phyloP scores from a whole-genome alignment of 2,329 filamentous ascomycete genomes.

The Cercospora sesami region DNA sequence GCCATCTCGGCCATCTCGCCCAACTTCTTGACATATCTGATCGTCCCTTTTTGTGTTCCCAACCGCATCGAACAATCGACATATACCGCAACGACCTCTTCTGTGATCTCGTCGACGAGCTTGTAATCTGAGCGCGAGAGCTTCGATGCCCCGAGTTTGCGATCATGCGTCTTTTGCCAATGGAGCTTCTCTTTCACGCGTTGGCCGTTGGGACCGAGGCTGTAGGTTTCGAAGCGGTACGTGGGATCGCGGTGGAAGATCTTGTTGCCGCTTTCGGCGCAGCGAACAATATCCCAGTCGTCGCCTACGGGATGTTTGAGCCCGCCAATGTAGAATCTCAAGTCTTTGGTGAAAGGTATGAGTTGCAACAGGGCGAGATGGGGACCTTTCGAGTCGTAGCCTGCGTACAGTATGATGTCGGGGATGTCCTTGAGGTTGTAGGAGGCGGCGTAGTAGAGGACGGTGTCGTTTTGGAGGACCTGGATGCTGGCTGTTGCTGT shows the following conservation, averaged over 20 bases:
- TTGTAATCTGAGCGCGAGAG: slow-evolving; percentile 23
- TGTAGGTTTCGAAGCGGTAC: slow-evolving; percentile 19
- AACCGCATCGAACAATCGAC: slow-evolving; percentile 17
- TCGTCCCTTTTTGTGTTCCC: slow-evolving; percentile 19
- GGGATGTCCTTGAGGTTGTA: slow-evolving; percentile 16
- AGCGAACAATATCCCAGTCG: slow-evolving; percentile 23
- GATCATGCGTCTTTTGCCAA: slow-evolving; percentile 22
- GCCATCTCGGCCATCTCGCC: slow-evolving; percentile 19
- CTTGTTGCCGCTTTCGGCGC: slow-evolving; percentile 11
- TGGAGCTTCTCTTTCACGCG: slow-evolving; percentile 14
- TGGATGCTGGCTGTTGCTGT: slow-evolving; percentile 16
- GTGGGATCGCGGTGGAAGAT: slow-evolving; percentile 17
- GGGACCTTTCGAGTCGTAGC: slow-evolving; percentile 27
- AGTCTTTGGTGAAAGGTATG: slow-evolving; percentile 16
- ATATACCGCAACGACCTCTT: slow-evolving; percentile 25
- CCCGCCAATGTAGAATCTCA: slow-evolving; percentile 25
- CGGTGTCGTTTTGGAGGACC: slow-evolving; percentile 15
- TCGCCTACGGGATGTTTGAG: slow-evolving; percentile 20
- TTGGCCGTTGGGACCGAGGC: not conserved
- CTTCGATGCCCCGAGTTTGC: slow-evolving; percentile 21
- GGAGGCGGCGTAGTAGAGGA: slow-evolving; percentile 26
- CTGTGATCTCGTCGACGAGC: slow-evolving; percentile 22
- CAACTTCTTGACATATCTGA: slow-evolving; percentile 12
- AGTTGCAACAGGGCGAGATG: slow-evolving; percentile 24
- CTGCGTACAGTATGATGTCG: slow-evolving; percentile 27